Conservation (phyloP, 139 green algal species). For the Micractinium sp. region DNA sequence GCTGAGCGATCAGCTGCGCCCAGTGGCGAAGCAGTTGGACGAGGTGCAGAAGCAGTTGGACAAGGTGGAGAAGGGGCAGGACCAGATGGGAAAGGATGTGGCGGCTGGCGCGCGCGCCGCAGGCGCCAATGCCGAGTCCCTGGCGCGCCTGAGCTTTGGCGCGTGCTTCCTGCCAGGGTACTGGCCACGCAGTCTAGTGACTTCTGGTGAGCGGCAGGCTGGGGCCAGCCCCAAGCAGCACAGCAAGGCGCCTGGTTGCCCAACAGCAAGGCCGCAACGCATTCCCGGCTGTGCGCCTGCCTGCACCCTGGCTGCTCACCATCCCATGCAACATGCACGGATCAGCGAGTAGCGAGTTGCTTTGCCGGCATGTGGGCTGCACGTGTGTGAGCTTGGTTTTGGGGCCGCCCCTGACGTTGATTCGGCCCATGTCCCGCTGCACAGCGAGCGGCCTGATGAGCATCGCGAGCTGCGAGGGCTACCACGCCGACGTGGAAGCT, state of each 20-base stretch:
- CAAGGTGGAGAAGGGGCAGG: not conserved
- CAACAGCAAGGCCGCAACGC: not conserved
- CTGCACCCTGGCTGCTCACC: not conserved
- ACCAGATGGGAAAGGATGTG: not conserved
- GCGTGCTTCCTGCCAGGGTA: not conserved
- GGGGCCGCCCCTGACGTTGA: not conserved
- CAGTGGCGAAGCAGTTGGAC: too few relatives aligned
- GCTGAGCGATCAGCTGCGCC: too few relatives aligned
- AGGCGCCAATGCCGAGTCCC: not conserved
- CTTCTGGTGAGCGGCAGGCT: not conserved
- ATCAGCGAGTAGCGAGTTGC: not conserved
- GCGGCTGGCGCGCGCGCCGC: too few relatives aligned
- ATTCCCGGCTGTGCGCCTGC: not conserved
- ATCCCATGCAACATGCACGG: not conserved
- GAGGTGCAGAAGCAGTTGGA: not conserved
- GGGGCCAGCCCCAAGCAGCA: not conserved
- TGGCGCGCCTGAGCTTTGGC: not conserved
- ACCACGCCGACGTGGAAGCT: not conserved
- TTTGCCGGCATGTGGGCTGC: not conserved
- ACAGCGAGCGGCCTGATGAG: not conserved
- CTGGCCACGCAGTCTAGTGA: not conserved
- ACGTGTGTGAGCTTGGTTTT: not conserved
- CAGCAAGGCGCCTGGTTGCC: too few relatives aligned
- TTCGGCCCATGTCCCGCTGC: not conserved
- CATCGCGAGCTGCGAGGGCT: not conserved